Conservation (phyloP, 1,284 basidiomycete genomes). For the Leccinum laetum region DNA sequence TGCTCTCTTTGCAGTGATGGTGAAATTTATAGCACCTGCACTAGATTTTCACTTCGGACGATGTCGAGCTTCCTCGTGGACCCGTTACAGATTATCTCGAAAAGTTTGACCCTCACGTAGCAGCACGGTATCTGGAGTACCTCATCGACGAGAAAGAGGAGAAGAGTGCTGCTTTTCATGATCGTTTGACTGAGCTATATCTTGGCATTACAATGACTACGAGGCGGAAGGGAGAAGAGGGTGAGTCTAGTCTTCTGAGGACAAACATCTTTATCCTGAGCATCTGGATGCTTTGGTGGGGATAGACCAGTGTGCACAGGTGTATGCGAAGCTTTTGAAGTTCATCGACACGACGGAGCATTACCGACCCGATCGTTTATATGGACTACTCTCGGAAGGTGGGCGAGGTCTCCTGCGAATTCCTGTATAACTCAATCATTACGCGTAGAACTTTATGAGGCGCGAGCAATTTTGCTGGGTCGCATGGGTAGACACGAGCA, state of each 20-base stretch:
- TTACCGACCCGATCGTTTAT: constrained; percentile 81
- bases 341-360: constrained; percentile 76
- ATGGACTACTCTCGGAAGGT: constrained; percentile 81
- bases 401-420: constrained; percentile 15
- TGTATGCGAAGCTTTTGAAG: constrained; percentile 70
- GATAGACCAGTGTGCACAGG: constrained; percentile 42
- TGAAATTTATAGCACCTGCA: not conserved
- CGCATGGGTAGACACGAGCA: constrained; percentile 90
- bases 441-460: constrained; percentile 76
- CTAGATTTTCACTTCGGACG: constrained; percentile 95
- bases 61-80: constrained; percentile 82
- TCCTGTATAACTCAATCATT: not conserved
- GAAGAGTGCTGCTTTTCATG: constrained; percentile 71
- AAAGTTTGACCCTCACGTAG: constrained; percentile 63
- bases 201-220: constrained; percentile 61
- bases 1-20: not conserved
- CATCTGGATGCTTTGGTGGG: not conserved
- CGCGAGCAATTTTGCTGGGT: constrained; percentile 88
- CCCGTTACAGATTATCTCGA: constrained; percentile 81
- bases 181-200: constrained; percentile 87
- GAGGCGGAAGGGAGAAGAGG: constrained; percentile 53
- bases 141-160: constrained; percentile 79
- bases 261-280: not conserved
- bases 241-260: constrained; percentile 37
- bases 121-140: constrained; percentile 85